phyloP scores from a whole-genome alignment of 2,329 filamentous ascomycete species.

The Hypomyces perniciosus region DNA sequence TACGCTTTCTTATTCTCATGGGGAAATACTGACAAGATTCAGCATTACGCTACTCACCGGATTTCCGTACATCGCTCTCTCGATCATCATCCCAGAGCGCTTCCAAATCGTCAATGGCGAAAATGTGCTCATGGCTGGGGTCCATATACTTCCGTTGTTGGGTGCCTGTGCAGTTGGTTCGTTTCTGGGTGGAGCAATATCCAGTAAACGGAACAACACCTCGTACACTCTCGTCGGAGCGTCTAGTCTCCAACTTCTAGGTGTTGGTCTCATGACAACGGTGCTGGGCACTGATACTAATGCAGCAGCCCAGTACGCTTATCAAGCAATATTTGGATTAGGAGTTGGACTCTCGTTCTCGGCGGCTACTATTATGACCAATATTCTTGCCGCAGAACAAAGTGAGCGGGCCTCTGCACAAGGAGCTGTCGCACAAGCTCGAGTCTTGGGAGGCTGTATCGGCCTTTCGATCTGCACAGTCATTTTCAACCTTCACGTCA shows the following conservation, averaged over 20 bases:
- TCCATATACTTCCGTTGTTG: slow-evolving; percentile 54
- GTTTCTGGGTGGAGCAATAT: slow-evolving; percentile 48
- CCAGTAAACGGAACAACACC: slow-evolving; percentile 48
- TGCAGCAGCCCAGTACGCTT: slow-evolving; percentile 44
- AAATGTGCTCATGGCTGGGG: slow-evolving; percentile 46
- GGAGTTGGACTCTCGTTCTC: slow-evolving; percentile 55
- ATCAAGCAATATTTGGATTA: slow-evolving; percentile 50
- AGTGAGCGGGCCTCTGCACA: slow-evolving; percentile 52
- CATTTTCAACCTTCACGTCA: slow-evolving; percentile 45
- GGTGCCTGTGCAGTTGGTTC: slow-evolving; percentile 51
- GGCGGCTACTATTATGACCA: slow-evolving; percentile 52
- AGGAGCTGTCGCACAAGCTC: slow-evolving; percentile 53
- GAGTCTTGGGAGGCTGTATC: slow-evolving; percentile 54
- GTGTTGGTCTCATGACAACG: slow-evolving; percentile 45
- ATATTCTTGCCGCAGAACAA: slow-evolving; percentile 41
- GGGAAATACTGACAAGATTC: slow-evolving; percentile 12
- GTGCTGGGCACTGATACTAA: slow-evolving; percentile 28
- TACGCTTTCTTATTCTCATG: background rate
- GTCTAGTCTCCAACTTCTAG: slow-evolving; percentile 46
- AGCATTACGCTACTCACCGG: slow-evolving; percentile 53
- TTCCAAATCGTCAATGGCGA: slow-evolving; percentile 55
- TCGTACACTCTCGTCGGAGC: slow-evolving; percentile 45
- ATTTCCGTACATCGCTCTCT: slow-evolving; percentile 52
- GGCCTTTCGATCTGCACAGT: slow-evolving; percentile 55
- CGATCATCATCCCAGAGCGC: slow-evolving; percentile 53